Percentiles rank a stretch among this genome's conserved stretches.
These are phyloP conservation scores for Backusella tuberculispora DNA, from an alignment of 192 early-diverging fungal species.

Conservation along the genomic window DNA sequence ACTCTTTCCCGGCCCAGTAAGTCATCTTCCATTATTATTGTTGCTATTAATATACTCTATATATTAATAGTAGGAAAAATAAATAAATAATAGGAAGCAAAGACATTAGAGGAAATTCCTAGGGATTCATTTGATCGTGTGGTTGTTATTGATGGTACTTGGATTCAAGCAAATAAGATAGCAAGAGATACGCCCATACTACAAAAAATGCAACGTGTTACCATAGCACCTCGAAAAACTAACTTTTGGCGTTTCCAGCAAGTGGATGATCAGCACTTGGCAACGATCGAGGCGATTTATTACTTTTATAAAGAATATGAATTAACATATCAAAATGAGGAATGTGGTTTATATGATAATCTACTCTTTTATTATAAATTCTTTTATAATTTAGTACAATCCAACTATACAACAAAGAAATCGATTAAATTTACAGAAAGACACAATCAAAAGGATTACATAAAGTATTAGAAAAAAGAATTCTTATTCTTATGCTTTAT, in stretches of 20 bases:
- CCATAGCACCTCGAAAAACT: conserved; percentile 74
- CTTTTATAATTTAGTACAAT: conserved; percentile 88
- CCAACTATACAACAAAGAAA: conserved; percentile 58
- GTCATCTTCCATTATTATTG: conserved; percentile 11
- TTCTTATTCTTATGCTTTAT: neutral
- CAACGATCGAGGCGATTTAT: conserved; percentile 97
- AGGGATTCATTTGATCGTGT: conserved; percentile 69
- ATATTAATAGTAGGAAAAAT: neutral
- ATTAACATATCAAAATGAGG: conserved; percentile 55
- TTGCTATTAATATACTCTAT: neutral
- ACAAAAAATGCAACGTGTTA: conserved; percentile 57
- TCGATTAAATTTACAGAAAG: conserved; percentile 22
- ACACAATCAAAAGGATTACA: conserved; percentile 29
- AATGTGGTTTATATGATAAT: conserved; percentile 83
- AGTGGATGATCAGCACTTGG: conserved; percentile 71
- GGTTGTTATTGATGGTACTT: conserved; percentile 96
- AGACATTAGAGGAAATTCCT: conserved; percentile 70
- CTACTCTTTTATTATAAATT: conserved; percentile 91
- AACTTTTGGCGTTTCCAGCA: conserved; percentile 93
- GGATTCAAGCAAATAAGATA: conserved; percentile 81
- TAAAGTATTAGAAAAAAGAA: conserved; percentile 13
- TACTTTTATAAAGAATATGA: conserved; percentile 88
- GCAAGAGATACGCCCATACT: conserved; percentile 51
- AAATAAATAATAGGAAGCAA: conserved; percentile 55
- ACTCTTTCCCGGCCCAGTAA: conserved; percentile 83